These are phyloP conservation scores for Aspergillus fumigatus DNA, from an alignment of 2,329 filamentous ascomycete species.

Conservation along the genomic window DNA sequence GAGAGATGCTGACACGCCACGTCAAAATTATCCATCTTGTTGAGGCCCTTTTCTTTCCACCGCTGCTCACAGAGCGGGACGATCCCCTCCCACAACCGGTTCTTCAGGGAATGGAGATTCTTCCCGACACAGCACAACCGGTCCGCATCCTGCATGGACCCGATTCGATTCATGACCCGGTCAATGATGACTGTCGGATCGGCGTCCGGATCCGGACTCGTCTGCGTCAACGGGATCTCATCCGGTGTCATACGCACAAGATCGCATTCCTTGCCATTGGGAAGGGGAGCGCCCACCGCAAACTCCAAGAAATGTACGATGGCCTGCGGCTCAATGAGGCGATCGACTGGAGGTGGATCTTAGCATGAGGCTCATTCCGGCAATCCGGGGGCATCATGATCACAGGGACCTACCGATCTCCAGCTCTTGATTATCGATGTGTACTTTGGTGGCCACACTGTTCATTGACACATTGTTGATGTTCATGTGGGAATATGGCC, in stretches of 20 bases:
- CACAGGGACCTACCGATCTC: conserved; percentile 6
- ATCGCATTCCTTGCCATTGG: conserved; percentile 14
- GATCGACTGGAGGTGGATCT: conserved; percentile 17
- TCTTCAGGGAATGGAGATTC: conserved; percentile 22
- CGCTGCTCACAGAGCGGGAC: conserved; percentile 20
- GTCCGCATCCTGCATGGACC: conserved; percentile 6
- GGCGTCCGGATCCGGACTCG: background rate
- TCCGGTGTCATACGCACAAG: conserved; percentile 4
- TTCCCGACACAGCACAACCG: conserved; percentile 18
- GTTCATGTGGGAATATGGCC: background rate
- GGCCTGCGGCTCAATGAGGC: conserved; percentile 23
- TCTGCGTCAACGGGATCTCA: conserved; percentile 4
- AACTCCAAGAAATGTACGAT: conserved; percentile 17
- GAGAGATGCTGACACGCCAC: conserved; percentile 20
- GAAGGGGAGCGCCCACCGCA: conserved; percentile 6
- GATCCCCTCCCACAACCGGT: conserved; percentile 23
- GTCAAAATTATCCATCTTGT: conserved; percentile 16
- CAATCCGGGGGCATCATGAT: background rate
- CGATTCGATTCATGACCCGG: conserved; percentile 10
- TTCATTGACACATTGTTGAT: background rate
- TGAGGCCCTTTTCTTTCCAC: conserved; percentile 19
- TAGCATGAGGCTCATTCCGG: background rate
- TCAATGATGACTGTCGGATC: conserved; percentile 1
- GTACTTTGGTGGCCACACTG: conserved; percentile 2
- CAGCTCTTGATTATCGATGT: conserved; percentile 9